Base-by-base conservation (phyloP, 2,329 filamentous ascomycete genomes). In the Aspergillus japonicus region DNA sequence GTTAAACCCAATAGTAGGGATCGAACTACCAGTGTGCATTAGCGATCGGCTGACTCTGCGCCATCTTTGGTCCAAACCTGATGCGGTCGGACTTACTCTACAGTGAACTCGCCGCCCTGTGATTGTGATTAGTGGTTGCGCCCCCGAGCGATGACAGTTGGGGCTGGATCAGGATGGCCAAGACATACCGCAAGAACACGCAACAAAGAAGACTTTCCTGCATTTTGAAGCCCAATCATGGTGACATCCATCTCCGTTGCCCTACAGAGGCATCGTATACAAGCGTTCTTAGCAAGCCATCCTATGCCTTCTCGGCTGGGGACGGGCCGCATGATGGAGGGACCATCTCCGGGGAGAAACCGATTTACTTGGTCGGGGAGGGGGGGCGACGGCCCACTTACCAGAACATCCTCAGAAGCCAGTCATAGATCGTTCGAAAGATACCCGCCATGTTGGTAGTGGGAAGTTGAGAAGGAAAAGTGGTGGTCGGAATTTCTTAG, bases 171-270 rank as follows among this genome's bases (percentile, higher is more conserved):
- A 35, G 14, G 49, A 47, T 39, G n/a, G 50, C n/a, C 23, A 47
- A 60, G 33, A 79, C 94, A 86, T 88, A 99, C 95, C 82, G 94
- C 93, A 70, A 99, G 84, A 71, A 98, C 94, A 70, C 93, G 87
- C 76, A 99, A 83, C 73, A 99, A 79, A 63, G 94, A 98, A 44
- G 95, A 98, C 82, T 99, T 99, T 73, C 95, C 95, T 61, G 95
- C 95, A 81, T 98, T 98, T 76, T 99, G 95, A 74, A 99, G 82
- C 24, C 95, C 95, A 76, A 99, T 94, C 89, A 99, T 96, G 69
- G 95, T 98, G 75, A 99, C 94, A 80, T 99, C 95, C 93, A 99
- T 97, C 82, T 99, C 95, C 67, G 93, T 96, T 68, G 94, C 92
- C 95, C 94, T 97, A 70, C 65, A 73, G 65, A 61, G 52, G 29